phyloP scores from a whole-genome alignment of 2,329 filamentous ascomycete genomes.

The Cercospora zeina region DNA sequence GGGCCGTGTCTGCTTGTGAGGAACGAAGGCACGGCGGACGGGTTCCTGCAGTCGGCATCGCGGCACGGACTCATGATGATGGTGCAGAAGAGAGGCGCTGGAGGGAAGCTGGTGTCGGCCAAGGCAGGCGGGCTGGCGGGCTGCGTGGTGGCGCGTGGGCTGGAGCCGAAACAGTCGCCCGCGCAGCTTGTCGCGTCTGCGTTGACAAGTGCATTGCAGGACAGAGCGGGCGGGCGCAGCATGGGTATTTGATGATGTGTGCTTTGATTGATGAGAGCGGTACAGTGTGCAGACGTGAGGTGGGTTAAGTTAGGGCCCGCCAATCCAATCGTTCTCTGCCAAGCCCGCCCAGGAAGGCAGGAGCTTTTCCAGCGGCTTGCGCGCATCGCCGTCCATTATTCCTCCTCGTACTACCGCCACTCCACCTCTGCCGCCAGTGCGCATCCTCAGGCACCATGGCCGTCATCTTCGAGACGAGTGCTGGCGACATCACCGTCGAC shows the following conservation, averaged over 20 bases:
- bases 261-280: background rate
- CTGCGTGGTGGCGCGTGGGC: slow-evolving; percentile 1
- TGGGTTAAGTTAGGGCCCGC: background rate
- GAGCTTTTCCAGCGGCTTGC: background rate
- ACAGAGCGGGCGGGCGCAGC: background rate
- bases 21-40: background rate
- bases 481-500: slow-evolving; percentile 93
- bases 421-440: background rate
- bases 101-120: background rate
- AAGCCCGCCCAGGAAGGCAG: background rate
- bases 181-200: slow-evolving; percentile 9
- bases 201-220: background rate
- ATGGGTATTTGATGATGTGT: background rate
- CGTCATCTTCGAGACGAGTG: slow-evolving; percentile 87
- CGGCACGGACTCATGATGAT: background rate
- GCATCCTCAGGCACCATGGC: slow-evolving; percentile 63
- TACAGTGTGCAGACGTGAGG: background rate
- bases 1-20: background rate
- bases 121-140: background rate
- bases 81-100: background rate
- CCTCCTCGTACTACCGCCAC: background rate
- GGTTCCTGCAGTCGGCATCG: background rate
- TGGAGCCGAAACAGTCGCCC: slow-evolving; percentile 8
- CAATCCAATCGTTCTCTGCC: slow-evolving; percentile 1
- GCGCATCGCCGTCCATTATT: background rate